Evolutionary conservation across 2,329 filamentous ascomycete genomes (phyloP), one percentile per base, ranked within the genome.

Genomic region (Aspergillus candidus): DNA sequence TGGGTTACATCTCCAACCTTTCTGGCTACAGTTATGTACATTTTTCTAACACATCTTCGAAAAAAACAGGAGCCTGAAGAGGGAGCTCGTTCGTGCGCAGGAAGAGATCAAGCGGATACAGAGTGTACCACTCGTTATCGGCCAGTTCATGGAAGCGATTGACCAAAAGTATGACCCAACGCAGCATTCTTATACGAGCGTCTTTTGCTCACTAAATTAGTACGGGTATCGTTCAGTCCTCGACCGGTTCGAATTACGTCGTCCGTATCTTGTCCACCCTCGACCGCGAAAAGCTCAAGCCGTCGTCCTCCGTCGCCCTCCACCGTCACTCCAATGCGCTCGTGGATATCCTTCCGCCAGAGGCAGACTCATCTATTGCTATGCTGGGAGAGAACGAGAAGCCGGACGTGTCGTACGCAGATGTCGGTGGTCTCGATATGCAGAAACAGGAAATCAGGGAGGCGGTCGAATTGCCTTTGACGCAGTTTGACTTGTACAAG

Each of bases 81-180:
- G 93, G 58, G 93, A 98, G 76, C 80, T 98, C 40, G 91, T 98
- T 43, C 83, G 93, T 58, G 93, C 93, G 57, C 93, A 98, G 68
- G 93, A 98, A 70, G 93, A 98, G 75, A 98, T 98, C 75, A 98
- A 98, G 77, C 84, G 93, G 55, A 98, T 98, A 68, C 93, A 98
- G 74, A 96, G 89, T 68, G 93, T 98, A 43, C 93, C 93, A 22
- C 74, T 98, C 50, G 93, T 98, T 51, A 98, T 98, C 66, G 93
- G 93, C 49, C 93, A 98, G 72, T 98, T 98, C 66, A 98, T 98
- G 93, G 93, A 98, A 72, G 93, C 93, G 44, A 98, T 98, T 65
- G 93, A 98, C 69, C 93, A 98, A 72, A 98, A 96, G 88, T 94
- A 78, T 68, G 79, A 48, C 40, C 17, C 29, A 11, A 37, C 32